A percentile compares a stretch with the other conserved stretches of the same genome.
phyloP scores from a whole-genome alignment of 1,284 basidiomycete species.

The Bjerkandera adusta region DNA sequence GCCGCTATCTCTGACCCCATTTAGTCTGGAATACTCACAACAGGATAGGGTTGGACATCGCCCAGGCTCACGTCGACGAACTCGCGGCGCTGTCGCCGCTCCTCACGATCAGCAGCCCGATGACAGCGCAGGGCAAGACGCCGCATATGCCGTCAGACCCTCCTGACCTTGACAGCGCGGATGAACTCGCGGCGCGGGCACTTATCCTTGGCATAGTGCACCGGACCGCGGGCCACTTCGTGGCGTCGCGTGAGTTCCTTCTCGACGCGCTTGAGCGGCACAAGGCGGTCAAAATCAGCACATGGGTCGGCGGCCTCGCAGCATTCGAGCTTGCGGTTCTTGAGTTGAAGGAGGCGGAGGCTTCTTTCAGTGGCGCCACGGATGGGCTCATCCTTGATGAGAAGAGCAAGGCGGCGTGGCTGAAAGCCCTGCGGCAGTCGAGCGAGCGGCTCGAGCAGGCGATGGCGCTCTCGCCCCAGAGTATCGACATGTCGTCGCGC shows the following conservation, averaged over 20 bases:
- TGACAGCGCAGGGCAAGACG: constrained; percentile 22
- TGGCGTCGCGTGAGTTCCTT: constrained; percentile 45
- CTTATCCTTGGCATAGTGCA: constrained; percentile 67
- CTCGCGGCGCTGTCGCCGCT: constrained; percentile 46
- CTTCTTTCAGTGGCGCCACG: constrained; percentile 12
- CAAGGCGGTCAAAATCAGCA: constrained; percentile 42
- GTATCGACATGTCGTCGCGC: constrained; percentile 62
- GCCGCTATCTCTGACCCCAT: constrained; percentile 6
- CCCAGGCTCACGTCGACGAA: constrained; percentile 53
- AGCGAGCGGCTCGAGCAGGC: constrained; percentile 51
- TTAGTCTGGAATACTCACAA: constrained; percentile 76
- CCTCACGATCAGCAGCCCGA: constrained; percentile 35
- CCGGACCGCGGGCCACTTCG: constrained; percentile 50
- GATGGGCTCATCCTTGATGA: constrained; percentile 14
- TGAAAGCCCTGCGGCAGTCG: constrained; percentile 43
- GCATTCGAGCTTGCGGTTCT: constrained; percentile 67
- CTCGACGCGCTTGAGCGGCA: constrained; percentile 46
- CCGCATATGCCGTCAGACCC: constrained; percentile 10
- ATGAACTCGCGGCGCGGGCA: constrained; percentile 67
- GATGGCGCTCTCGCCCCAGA: constrained; percentile 45
- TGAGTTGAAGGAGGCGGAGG: constrained; percentile 56
- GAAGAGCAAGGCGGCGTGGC: constrained; percentile 43
- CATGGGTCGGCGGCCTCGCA: constrained; percentile 66
- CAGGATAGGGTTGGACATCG: constrained; percentile 49
- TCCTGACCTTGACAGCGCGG: constrained; percentile 58